These are phyloP conservation scores for Rhizopogon vesiculosus DNA, from an alignment of 768 basidiomycete genomes.

Conservation along the genomic window DNA sequence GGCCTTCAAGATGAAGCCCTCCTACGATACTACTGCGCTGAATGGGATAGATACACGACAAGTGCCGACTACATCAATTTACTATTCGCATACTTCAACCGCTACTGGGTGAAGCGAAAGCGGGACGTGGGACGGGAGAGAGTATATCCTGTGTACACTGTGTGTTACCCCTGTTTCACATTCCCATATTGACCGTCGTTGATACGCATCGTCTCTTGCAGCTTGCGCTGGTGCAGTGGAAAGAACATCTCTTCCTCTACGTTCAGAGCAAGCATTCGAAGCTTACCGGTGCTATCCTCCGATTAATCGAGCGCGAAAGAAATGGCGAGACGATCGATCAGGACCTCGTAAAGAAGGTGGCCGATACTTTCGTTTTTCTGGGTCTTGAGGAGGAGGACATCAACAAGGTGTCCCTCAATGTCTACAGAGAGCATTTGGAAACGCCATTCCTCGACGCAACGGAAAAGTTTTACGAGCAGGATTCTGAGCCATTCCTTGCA, in stretches of 20 bases:
- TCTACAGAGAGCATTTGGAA: constrained; percentile 92
- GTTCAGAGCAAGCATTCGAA: constrained; percentile 81
- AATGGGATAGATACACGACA: constrained; percentile 96
- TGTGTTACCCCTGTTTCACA: constrained; percentile 48
- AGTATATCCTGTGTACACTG: constrained; percentile 95
- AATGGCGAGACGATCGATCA: constrained; percentile 95
- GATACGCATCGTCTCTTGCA: constrained; percentile 19
- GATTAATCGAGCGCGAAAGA: constrained; percentile 88
- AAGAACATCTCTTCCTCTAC: constrained; percentile 80
- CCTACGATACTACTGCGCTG: constrained; percentile 82
- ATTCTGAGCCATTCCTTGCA: constrained; percentile 86
- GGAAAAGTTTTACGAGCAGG: constrained; percentile 43
- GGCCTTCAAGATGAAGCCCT: constrained; percentile 81
- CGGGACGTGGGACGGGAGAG: constrained; percentile 94
- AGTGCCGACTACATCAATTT: constrained; percentile 98
- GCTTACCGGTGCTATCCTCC: constrained; percentile 80
- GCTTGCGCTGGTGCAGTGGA: constrained; percentile 98
- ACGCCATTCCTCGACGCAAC: constrained; percentile 84
- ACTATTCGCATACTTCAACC: constrained; percentile 95
- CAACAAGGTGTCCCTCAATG: constrained; percentile 88
- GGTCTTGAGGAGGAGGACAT: constrained; percentile 91
- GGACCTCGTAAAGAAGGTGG: constrained; percentile 87
- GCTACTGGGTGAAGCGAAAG: constrained; percentile 98
- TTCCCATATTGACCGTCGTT: constrained; percentile 26
- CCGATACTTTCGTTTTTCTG: constrained; percentile 91